Evolutionary conservation across 2,329 filamentous ascomycete genomes (phyloP), one percentile per base, ranked within the genome.

Genomic region (Cladosporium austrohemisphaericum): DNA sequence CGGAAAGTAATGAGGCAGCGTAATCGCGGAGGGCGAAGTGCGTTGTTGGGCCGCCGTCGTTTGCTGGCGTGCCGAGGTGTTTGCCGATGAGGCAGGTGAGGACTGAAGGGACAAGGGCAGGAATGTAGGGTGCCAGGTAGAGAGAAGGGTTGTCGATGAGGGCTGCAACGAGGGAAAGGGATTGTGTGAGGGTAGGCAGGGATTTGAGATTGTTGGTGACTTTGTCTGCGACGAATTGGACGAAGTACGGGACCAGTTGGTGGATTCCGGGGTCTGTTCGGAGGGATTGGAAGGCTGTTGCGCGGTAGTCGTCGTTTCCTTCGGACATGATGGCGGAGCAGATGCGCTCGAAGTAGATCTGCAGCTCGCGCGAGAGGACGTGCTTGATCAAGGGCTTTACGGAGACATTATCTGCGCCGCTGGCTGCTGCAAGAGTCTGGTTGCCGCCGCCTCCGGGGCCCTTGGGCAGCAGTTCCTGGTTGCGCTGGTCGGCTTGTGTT

Each of bases 301-400:
- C 82, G 46, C 92, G 85, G 64, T 95, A 84, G 55, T 94, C 86
- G 55, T 95, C 90, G 11, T 88, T 88, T 44, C 83, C 84, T 58
- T 94, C 88, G 67, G 97, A 89, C 52, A 96, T 78, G 38, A 98
- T 80, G 9, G 93, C 92, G 43, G 80, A 80, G 67, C 90, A 91
- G 52, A 97, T 89, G 69, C 95, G 95, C 65, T 96, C 90, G 65
- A 97, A 98, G 74, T 96, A 96, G 26, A 97, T 81, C 55, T 95
- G 90, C 18, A 97, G 81, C 71, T 98, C 93, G 70, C 95, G 95
- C 57, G 89, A 95, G 36, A 98, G 80, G 41, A 96, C 86, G 65
- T 98, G 93, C 71, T 97, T 97, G 56, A 98, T 91, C 10, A 91
- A 78, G 2, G 93, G 92, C 65, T 92, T 92, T 70, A 95, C 84